Evolutionary conservation across 116 monocot genomes (phyloP), one percentile per base, ranked within the genome.

Genomic region (Iris pallida): DNA sequence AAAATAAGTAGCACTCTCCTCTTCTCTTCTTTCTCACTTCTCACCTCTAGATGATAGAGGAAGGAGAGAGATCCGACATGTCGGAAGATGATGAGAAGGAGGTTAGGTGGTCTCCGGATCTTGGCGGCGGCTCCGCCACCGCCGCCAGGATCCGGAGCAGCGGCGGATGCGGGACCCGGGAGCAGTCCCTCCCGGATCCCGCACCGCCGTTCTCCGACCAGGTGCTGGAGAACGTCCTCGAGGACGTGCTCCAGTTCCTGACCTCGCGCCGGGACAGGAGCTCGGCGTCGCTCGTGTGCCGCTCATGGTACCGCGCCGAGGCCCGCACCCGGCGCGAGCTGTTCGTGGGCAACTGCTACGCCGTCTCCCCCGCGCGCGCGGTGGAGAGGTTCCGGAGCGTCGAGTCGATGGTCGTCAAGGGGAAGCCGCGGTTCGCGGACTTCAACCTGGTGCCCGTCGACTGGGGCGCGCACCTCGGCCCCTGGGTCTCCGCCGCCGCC

Each of bases 311-410:
- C 73, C 68, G 61, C 12, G 81, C 83, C 16, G 94, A 94, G 77
- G 83, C 85, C 2, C 79, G 65, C 75, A 90, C 85, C 43, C 80
- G 94, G 20, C 61, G 63, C n/a, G 83, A 90, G 17, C 73, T 94
- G 7, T 94, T 90, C 79, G 78, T 94, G 61, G 88, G 90, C 0
- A 94, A 94, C 85, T 90, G 90, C 81, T 94, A 94, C 73, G 73
- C 94, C 17, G 85, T 94, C 45, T 71, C 81, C 15, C 94, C 94
- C 4, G 20, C 5, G 20, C 76, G 83, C 13, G 79, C 71, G 5
- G 40, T 72, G 6, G 68, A 65, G 13, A 64, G 94, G 20, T 94
- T 94, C 86, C 60, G 57, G 8, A 3, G 57, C 19, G 68, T 77
- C 48, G 62, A 57, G 13, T 58, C 81, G 6, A 54, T 94, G 10